phyloP scores from a whole-genome alignment of 2,329 filamentous ascomycete species.

The Zasmidium citrigriseum region DNA sequence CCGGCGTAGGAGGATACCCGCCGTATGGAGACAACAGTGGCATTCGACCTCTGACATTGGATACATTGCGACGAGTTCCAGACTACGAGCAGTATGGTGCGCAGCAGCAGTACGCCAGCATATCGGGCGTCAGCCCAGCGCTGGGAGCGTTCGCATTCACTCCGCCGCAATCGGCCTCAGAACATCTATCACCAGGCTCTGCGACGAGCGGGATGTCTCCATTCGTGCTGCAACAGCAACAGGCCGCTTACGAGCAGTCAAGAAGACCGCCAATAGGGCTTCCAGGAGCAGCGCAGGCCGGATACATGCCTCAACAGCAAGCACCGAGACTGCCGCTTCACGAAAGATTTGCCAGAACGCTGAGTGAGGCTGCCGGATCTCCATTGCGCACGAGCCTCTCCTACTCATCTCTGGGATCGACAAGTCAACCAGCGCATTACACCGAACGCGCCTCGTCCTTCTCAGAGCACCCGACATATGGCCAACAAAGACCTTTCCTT shows the following conservation, averaged over 20 bases:
- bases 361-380: constrained; percentile 46
- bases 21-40: constrained; percentile 57
- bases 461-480: constrained; percentile 26
- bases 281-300: constrained; percentile 13
- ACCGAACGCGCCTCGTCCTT: constrained; percentile 27
- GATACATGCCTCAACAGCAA: constrained; percentile 32
- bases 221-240: constrained; percentile 36
- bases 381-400: constrained; percentile 50
- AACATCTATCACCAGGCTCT: constrained; percentile 48
- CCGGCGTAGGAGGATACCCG: constrained; percentile 46
- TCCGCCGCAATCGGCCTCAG: constrained; percentile 53
- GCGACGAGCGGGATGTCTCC: constrained; percentile 41
- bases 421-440: constrained; percentile 18
- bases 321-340: constrained; percentile 47
- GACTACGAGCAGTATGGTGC: constrained; percentile 65
- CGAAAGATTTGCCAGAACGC: constrained; percentile 43
- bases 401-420: constrained; percentile 36
- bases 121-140: constrained; percentile 66
- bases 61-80: constrained; percentile 64
- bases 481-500: constrained; percentile 22
- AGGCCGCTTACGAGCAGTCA: constrained; percentile 24
- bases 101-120: constrained; percentile 58
- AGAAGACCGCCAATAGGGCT: constrained; percentile 24
- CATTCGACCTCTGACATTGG: constrained; percentile 68
- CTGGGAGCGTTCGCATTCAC: constrained; percentile 69